phyloP scores from a whole-genome alignment of 1,284 basidiomycete species.

The Peniophora sp. region DNA sequence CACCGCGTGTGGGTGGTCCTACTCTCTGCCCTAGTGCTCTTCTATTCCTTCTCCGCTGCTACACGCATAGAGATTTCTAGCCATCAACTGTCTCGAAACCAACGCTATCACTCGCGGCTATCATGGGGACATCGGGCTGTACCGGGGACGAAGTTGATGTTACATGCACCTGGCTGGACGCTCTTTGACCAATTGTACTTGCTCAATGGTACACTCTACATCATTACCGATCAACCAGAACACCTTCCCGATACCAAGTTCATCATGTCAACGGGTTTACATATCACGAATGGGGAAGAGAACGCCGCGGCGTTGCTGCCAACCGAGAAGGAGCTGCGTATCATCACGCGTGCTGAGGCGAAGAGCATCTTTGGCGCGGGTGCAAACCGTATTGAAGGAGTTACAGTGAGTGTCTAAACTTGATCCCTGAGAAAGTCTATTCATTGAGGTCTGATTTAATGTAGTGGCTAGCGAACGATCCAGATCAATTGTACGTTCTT shows the following conservation, averaged over 20 bases:
- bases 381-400: constrained; percentile 57
- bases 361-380: constrained; percentile 57
- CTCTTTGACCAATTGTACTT: constrained; percentile 75
- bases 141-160: too few species aligned
- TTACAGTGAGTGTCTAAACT: constrained; percentile 27
- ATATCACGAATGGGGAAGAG: constrained; percentile 38
- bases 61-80: too few species aligned
- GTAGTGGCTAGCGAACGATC: not conserved
- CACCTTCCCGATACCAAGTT: constrained; percentile 43
- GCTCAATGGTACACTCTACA: constrained; percentile 65
- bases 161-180: constrained; percentile 44
- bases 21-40: too few species aligned
- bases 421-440: not conserved
- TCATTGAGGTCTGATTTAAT: not conserved
- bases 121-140: too few species aligned
- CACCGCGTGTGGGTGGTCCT: too few species aligned
- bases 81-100: too few species aligned
- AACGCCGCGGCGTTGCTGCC: constrained; percentile 47
- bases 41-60: too few species aligned
- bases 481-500: not conserved
- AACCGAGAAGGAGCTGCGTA: constrained; percentile 67
- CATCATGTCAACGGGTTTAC: constrained; percentile 50
- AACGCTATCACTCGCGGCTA: too few species aligned
- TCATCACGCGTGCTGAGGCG: constrained; percentile 67
- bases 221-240: constrained; percentile 54